Conservation (phyloP, 768 basidiomycete genomes). For the Pleurotus giganteus region DNA sequence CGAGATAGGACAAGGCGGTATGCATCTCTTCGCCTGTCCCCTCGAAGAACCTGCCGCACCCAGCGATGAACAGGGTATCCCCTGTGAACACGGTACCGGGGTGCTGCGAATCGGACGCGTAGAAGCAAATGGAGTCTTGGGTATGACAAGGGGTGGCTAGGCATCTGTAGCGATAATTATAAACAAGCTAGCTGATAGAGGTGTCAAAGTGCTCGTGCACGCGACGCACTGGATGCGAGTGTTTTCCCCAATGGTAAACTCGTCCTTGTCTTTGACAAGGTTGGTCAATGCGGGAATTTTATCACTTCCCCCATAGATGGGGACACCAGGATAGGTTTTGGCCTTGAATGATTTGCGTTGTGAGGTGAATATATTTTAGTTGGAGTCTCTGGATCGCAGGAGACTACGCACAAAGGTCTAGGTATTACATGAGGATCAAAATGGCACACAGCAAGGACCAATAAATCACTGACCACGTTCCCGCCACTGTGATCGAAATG, state of each 20-base stretch:
- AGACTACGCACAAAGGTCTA: conserved; percentile 50
- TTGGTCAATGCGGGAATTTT: conserved; percentile 65
- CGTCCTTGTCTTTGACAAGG: conserved; percentile 78
- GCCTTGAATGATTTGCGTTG: conserved; percentile 28
- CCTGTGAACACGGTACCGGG: conserved; percentile 90
- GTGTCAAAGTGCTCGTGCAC: neutral
- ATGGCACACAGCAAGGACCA: neutral
- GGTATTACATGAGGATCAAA: conserved; percentile 3
- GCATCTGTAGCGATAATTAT: conserved; percentile 45
- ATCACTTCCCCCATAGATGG: conserved; percentile 81
- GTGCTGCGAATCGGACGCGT: conserved; percentile 58
- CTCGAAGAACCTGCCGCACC: conserved; percentile 96
- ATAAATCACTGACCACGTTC: conserved; percentile 55
- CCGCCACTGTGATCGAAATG: conserved; percentile 90
- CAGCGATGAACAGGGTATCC: conserved; percentile 86
- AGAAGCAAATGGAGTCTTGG: conserved; percentile 93
- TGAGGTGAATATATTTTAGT: neutral
- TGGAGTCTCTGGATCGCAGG: neutral
- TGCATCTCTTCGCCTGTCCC: conserved; percentile 82
- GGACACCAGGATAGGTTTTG: conserved; percentile 40
- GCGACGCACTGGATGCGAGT: conserved; percentile 54
- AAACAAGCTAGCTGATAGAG: conserved; percentile 2
- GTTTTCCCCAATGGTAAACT: conserved; percentile 68
- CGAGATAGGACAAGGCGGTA: conserved; percentile 66
- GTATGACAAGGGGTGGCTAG: conserved; percentile 93